A percentile compares a stretch with the other conserved stretches of the same genome.
Evolutionary conservation across 331 rosid species (phyloP).

Genomic region (Quercus lobata): DNA sequence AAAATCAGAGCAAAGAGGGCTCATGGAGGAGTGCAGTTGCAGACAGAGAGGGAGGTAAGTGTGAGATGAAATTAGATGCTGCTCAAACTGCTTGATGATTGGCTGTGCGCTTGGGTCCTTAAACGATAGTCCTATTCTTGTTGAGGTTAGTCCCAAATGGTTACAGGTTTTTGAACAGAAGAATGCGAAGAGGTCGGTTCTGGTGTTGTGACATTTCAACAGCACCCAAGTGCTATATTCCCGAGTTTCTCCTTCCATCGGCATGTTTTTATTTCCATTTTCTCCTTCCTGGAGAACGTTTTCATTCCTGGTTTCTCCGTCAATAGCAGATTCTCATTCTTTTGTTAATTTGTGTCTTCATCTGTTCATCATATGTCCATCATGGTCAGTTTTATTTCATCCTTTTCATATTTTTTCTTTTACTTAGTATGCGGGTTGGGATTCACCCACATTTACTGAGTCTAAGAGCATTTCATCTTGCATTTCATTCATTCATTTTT

Average conservation of each 20-base stretch:
- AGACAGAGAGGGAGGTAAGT: constrained; percentile 21
- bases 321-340: constrained; percentile 15
- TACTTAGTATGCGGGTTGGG: constrained; percentile 18
- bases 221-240: constrained; percentile 24
- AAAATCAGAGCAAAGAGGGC: neutral
- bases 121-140: constrained; percentile 8
- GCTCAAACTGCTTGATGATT: constrained; percentile 21
- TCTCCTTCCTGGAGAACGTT: neutral
- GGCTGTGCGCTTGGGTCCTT: constrained; percentile 18
- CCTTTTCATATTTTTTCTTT: constrained; percentile 17
- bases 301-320: neutral
- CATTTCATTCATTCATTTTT: constrained; percentile 36
- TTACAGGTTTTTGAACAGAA: constrained; percentile 27
- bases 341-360: constrained; percentile 9
- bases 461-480: constrained; percentile 26
- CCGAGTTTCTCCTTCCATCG: constrained; percentile 33
- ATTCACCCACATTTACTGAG: constrained; percentile 1
- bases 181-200: constrained; percentile 23
- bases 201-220: constrained; percentile 16
- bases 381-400: constrained; percentile 19
- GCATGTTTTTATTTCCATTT: constrained; percentile 29
- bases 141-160: constrained; percentile 18
- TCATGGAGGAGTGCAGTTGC: constrained; percentile 1
- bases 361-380: constrained; percentile 20
- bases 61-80: constrained; percentile 12